These are phyloP conservation scores for Bruguiera sexangula DNA, from an alignment of 345 rosid species.

Conservation along the genomic window DNA sequence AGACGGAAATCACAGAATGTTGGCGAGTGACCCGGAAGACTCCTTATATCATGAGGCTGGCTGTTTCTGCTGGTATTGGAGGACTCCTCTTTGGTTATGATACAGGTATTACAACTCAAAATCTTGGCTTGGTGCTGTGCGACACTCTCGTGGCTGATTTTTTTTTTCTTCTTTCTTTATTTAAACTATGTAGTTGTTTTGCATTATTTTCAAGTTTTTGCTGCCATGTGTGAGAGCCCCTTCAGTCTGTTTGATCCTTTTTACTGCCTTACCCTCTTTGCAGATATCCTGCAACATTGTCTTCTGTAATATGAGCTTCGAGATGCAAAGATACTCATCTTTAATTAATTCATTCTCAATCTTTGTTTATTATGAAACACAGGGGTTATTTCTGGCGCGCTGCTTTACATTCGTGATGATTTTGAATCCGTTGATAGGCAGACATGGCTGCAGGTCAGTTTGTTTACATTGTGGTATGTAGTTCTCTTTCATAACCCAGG, in stretches of 20 bases:
- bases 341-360: not conserved
- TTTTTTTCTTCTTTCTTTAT: no score
- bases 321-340: no score
- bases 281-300: no score
- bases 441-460: conserved; percentile 66
- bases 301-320: no score
- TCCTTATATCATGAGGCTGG: conserved; percentile 75
- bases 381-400: conserved; percentile 91
- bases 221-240: not conserved
- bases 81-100: conserved; percentile 89
- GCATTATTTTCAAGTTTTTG: no score
- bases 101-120: conserved; percentile 45
- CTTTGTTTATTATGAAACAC: not conserved
- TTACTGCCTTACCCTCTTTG: no score
- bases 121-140: not conserved
- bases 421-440: conserved; percentile 55
- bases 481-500: not conserved
- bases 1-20: conserved; percentile 67
- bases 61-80: conserved; percentile 85
- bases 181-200: not conserved
- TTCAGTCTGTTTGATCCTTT: not conserved
- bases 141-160: not conserved
- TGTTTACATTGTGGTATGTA: no score
- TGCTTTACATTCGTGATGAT: conserved; percentile 74
- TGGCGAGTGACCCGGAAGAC: conserved; percentile 63